Base-by-base conservation (phyloP, 805 yeast genomes). In the Nematodospora valgi region DNA sequence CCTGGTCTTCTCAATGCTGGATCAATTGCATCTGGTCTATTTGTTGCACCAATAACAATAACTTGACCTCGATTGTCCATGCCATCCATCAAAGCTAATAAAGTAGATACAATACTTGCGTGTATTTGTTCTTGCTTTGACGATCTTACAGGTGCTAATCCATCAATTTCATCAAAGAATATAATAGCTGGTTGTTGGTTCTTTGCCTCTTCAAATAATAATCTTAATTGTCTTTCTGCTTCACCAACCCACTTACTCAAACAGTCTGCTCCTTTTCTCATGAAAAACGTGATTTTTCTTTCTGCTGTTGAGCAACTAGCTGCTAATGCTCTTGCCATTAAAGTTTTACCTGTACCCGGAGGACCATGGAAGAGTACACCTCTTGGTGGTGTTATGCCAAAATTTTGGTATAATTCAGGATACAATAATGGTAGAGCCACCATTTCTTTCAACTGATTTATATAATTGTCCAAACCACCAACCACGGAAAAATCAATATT, bases 11-110 rank as follows among this genome's bases (percentile, higher is more conserved):
- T 75, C 39, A 93, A 69, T 0, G 98, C 98, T 1, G 98, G 97
- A 59, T 93, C 98, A n/a, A 93, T 86, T 0, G 97, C 85, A 61
- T 93, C 98, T 0, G 98, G 98, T 52, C 98, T 70, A 61, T 93
- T 93, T 0, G 98, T 93, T 1, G 98, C 98, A 40, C 98, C 98
- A 48, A 93, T 89, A 2, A 93, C 96, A 45, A 93, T 91, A 13
- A 93, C 98, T 56, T 93, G 98, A 6, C 98, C 98, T 56, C 98
- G 78, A 48, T 88, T 88, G 56, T 91, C 98, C 98, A 93, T 93
- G 49, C 98, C 98, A 59, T 93, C 98, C 98, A 93, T 93, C 34
- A 93, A 65, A 0, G 98, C 98, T 44, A 93, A 73, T 50, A 93
- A 64, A 0, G 98, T 93, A 4, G 97, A 88, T 2, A 93, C 98